Base-by-base conservation (phyloP, 345 rosid genomes). In the Aquilaria sinensis region DNA sequence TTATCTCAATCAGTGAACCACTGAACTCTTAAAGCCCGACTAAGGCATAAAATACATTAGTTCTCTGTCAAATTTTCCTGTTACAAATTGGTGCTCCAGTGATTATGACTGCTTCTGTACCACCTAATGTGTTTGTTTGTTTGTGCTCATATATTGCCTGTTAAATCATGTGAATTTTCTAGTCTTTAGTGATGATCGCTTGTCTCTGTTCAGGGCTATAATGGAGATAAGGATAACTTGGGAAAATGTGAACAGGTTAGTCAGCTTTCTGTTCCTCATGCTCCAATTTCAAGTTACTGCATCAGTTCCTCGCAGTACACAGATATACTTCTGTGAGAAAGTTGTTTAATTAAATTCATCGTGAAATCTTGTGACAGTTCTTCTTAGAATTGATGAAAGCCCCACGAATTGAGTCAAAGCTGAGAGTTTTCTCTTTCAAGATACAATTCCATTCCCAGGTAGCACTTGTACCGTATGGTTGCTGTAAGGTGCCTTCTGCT, bases 181-280 rank as follows among this genome's bases (percentile, higher is more conserved):
- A 48, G 45, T 47, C 33, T 45, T 13, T 45, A 52, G 41, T 68
- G 11, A 50, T 34, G 9, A 23, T 67, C 60, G 13, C 34, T 37
- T 33, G 16, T 51, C 10, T 45, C 9, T 63, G 50, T 57, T 53
- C 83, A 87, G 96, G 81, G 79, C 51, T 85, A 80, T 69, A 80
- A 68, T 32, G 89, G 93, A 62, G 64, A 85, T 68, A 78, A 62
- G 72, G 89, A 80, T 60, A 83, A 75, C 64, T 75, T 89, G 81
- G 96, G 96, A 62, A 84, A 81, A 69, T 89, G 96, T 74, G 94
- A 89, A 67, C 86, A 86, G 82, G 96, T 85, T 32, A 34, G 82
- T 77, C 51, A 53, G 9, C 31, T 33, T 67, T 49, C 47, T 58
- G n/a, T 37, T 37, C 43, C 5, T 37, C 43, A 37, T 37, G 8